phyloP scores from a whole-genome alignment of 1,139 yeast genomes.

The Hemisphaericaspora xylofermentans region DNA sequence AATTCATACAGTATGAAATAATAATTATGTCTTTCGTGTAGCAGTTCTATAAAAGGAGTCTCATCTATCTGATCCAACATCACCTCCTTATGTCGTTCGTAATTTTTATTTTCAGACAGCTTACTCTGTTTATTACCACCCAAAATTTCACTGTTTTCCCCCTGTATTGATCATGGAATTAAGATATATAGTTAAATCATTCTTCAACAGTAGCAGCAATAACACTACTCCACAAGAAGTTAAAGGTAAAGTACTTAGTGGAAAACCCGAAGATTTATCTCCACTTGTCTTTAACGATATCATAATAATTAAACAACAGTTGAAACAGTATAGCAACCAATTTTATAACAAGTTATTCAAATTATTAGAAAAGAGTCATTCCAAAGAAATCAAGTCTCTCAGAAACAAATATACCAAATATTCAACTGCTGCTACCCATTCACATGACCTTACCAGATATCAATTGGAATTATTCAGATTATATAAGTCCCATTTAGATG shows the following conservation, averaged over 20 bases:
- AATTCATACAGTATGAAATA: no score
- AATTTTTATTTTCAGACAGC: no score
- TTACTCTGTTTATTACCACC: no score
- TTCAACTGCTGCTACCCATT: background rate
- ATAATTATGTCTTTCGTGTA: no score
- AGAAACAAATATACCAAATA: constrained; percentile 10
- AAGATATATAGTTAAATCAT: constrained; percentile 5
- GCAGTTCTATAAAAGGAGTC: background rate
- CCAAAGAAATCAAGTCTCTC: constrained; percentile 14
- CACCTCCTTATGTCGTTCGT: no score
- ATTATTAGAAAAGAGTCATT: constrained; percentile 21
- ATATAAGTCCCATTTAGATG: constrained; percentile 20
- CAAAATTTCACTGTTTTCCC: no score
- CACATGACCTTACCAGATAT: constrained; percentile 10
- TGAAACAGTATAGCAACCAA: constrained; percentile 20
- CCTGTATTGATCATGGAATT: constrained; percentile 2
- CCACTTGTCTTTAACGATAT: constrained; percentile 23
- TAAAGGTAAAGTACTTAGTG: constrained; percentile 13
- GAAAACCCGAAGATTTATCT: constrained; percentile 21
- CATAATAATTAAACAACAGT: constrained; percentile 18
- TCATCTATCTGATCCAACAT: no score
- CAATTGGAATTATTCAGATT: constrained; percentile 17
- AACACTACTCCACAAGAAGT: constrained; percentile 10
- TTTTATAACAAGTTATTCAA: constrained; percentile 20
- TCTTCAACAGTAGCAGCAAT: constrained; percentile 5